Base-by-base conservation (phyloP, 2,329 filamentous ascomycete species). In the Fusarium subtropicale region DNA sequence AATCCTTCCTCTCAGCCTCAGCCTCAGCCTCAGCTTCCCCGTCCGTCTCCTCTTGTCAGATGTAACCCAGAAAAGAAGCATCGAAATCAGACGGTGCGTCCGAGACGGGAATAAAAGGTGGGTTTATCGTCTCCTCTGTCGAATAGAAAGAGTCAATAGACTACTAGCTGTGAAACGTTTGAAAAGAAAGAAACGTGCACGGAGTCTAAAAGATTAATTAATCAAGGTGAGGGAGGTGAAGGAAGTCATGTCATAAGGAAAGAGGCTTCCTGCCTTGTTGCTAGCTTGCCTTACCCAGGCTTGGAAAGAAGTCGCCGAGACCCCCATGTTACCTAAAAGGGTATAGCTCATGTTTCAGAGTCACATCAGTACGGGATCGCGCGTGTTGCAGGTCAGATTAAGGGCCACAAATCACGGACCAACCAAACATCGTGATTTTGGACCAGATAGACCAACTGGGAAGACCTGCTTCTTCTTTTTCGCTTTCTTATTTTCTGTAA, bases 321-420 rank as follows among this genome's bases (percentile, higher is more conserved):
- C 51, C 38, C 42, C 51, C 33, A 20, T 51, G 30, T 60, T 54
- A 9, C 53, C 53, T 16, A 33, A 68, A 16, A 45, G 26, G 47
- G 64, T 24, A 59, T 62, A 46, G 52, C 22, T 47, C 13, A 4
- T 8, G 68, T 71, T 71, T 71, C 68, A 71, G 15, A 9, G 15
- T 44, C n/a, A 26, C 3, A 67, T 53, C 11, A 46, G 26, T 66
- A 42, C 11, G 33, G 64, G 22, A 54, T 71, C 64, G 68, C 60
- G 51, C 34, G 44, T n/a, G 64, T 71, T 68, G 56, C 64, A 68
- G 45, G 60, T 31, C 36, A 22, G 57, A 69, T 68, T 68, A 71
- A 71, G 68, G 67, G 56, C 47, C 28, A 34, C 44, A 67, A 45
- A 26, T 36, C 30, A 31, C 31, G 46, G 58, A 41, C 66, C 53